Evolutionary conservation across 805 yeast genomes (phyloP).

Genomic region (Vanderwaltozyma yarrowii): DNA sequence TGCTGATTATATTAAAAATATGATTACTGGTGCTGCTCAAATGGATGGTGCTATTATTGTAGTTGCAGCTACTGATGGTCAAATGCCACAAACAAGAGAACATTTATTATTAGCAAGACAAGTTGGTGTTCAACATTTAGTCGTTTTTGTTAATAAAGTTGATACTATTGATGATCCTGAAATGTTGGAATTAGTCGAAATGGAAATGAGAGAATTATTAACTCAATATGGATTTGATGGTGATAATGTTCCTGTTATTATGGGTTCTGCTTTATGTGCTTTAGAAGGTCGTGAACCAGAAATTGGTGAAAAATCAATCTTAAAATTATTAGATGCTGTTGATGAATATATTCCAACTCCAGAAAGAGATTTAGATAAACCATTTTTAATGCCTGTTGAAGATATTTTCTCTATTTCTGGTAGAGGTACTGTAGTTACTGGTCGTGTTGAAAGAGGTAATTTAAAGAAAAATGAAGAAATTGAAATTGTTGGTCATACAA

Average conservation of each 20-base stretch:
- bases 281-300: conserved; percentile 81
- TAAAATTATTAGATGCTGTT: conserved; percentile 79
- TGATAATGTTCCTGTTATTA: conserved; percentile 92
- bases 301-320: conserved; percentile 80
- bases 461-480: conserved; percentile 98
- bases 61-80: conserved; percentile 98
- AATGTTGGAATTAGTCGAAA: conserved; percentile 98
- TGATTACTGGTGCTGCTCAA: conserved; percentile 99
- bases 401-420: conserved; percentile 97
- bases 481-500: conserved; percentile 90
- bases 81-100: conserved; percentile 99
- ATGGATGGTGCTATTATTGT: conserved; percentile 99
- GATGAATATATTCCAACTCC: conserved; percentile 97
- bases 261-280: conserved; percentile 98
- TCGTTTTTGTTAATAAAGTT: conserved; percentile 96
- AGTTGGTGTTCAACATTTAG: conserved; percentile 97
- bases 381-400: conserved; percentile 95
- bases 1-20: conserved; percentile 96
- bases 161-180: conserved; percentile 98
- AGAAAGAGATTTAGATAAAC: conserved; percentile 86
- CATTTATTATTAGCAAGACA: conserved; percentile 97
- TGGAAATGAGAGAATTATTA: conserved; percentile 98
- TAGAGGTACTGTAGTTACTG: conserved; percentile 99
- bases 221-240: conserved; percentile 92
- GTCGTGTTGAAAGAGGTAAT: conserved; percentile 97